phyloP scores from a whole-genome alignment of 169 alveolate genomes.

The Cardiosporidium cionae region DNA sequence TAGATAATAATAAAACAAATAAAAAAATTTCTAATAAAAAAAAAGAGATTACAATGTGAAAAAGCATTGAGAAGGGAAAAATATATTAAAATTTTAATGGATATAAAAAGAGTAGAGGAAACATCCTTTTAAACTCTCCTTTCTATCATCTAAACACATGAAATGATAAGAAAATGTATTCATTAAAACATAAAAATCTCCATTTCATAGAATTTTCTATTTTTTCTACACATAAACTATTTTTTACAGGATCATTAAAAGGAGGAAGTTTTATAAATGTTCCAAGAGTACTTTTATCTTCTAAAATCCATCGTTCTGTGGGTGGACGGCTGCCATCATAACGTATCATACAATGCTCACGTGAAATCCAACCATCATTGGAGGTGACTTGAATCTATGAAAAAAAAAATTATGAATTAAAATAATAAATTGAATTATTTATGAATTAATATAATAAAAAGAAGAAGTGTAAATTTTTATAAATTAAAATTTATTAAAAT shows the following conservation, averaged over 20 bases:
- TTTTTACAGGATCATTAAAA: conserved; percentile 51
- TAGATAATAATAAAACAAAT: no score
- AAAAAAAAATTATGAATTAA: not conserved
- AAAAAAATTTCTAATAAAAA: no score
- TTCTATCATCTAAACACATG: no score
- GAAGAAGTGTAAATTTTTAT: no score
- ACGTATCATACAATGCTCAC: conserved; percentile 76
- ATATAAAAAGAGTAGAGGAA: no score
- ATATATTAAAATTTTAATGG: no score
- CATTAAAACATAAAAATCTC: not conserved
- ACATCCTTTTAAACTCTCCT: no score
- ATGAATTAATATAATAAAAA: no score
- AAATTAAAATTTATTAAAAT: no score
- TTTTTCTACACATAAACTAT: not conserved
- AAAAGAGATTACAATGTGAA: no score
- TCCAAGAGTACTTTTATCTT: conserved; percentile 75
- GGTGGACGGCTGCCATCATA: conserved; percentile 67
- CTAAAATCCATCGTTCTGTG: conserved; percentile 60
- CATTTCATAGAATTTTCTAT: not conserved
- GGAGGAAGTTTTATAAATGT: conserved; percentile 74
- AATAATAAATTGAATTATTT: not conserved
- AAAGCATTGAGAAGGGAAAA: no score
- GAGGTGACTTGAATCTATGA: conserved; percentile 51
- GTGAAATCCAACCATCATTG: conserved; percentile 75
- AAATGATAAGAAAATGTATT: no score